phyloP scores from a whole-genome alignment of 352 stramenopile species.

The Saprolegnia diclina region DNA sequence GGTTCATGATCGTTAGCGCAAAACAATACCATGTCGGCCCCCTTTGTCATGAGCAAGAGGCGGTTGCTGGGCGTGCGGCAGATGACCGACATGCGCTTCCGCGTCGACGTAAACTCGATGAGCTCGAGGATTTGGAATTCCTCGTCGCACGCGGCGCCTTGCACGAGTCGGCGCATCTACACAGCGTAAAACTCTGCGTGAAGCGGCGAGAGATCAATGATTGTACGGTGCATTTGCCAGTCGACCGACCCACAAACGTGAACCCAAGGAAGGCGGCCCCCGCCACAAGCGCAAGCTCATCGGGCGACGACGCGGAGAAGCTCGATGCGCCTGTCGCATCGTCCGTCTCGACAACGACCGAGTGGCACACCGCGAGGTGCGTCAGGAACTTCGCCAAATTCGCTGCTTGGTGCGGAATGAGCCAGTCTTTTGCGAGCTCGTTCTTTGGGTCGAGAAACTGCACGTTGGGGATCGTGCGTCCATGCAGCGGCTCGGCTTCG shows the following conservation, averaged over 20 bases:
- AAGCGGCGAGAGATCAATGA: neutral
- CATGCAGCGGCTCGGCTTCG: slow-evolving; percentile 41
- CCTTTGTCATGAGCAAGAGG: slow-evolving; percentile 74
- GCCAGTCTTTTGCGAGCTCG: slow-evolving; percentile 42
- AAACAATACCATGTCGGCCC: slow-evolving; percentile 59
- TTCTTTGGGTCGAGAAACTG: slow-evolving; percentile 72
- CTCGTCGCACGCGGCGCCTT: slow-evolving; percentile 31
- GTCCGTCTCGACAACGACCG: slow-evolving; percentile 68
- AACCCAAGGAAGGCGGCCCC: slow-evolving; percentile 80
- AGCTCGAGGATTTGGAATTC: slow-evolving; percentile 90
- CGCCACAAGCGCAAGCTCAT: slow-evolving; percentile 76
- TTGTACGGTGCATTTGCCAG: slow-evolving; percentile 51
- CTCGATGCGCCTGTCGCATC: slow-evolving; percentile 34
- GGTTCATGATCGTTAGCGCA: neutral
- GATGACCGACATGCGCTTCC: slow-evolving; percentile 99
- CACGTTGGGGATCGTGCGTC: slow-evolving; percentile 62
- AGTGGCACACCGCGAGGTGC: slow-evolving; percentile 80
- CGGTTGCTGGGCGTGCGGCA: slow-evolving; percentile 69
- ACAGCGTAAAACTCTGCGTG: neutral
- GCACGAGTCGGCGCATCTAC: slow-evolving; percentile 28
- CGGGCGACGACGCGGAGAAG: slow-evolving; percentile 75
- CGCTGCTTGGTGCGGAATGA: slow-evolving; percentile 47
- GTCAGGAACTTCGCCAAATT: slow-evolving; percentile 81
- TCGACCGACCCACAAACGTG: slow-evolving; percentile 58
- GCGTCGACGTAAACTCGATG: slow-evolving; percentile 97